Evolutionary conservation across 129 eudicot genomes (phyloP).

Genomic region (Oenanthe sinensis): DNA sequence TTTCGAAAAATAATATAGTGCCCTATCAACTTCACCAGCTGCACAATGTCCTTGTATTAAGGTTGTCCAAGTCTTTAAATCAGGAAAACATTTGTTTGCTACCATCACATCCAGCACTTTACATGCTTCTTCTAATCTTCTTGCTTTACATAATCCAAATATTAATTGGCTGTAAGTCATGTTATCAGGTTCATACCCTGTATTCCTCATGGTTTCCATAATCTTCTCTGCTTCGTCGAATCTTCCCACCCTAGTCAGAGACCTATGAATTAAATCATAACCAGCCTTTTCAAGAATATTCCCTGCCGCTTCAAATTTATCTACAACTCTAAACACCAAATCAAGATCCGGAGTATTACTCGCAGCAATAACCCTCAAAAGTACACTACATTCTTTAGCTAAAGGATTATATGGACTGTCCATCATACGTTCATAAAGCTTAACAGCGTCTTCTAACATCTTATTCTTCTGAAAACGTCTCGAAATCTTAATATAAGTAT

Average conservation of each 20-base stretch:
- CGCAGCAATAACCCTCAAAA: conserved; percentile 39
- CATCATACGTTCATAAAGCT: conserved; percentile 79
- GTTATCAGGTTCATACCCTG: conserved; percentile 82
- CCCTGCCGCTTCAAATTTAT: conserved; percentile 59
- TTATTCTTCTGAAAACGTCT: conserved; percentile 58
- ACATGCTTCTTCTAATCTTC: conserved; percentile 64
- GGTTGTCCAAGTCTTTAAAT: conserved; percentile 80
- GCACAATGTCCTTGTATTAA: conserved; percentile 62
- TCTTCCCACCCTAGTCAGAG: conserved; percentile 59
- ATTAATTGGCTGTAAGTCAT: conserved; percentile 76
- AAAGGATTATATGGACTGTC: conserved; percentile 70
- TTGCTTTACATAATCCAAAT: conserved; percentile 65
- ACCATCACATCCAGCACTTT: conserved; percentile 62
- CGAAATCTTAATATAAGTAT: conserved; percentile 61
- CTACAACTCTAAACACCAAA: conserved; percentile 61
- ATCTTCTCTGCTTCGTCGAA: conserved; percentile 81
- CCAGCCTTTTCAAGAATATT: conserved; percentile 37
- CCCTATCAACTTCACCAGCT: conserved; percentile 56
- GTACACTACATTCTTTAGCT: conserved; percentile 38
- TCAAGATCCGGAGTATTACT: conserved; percentile 42
- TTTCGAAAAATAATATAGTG: conserved; percentile 37
- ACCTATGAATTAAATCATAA: conserved; percentile 78
- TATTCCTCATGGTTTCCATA: conserved; percentile 47
- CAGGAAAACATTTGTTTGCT: conserved; percentile 55
- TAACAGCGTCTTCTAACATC: conserved; percentile 72